Percentiles rank a stretch among this genome's conserved stretches.
Conservation (phyloP, 2,329 filamentous ascomycete species). For the Tolypocladium inflatum region DNA sequence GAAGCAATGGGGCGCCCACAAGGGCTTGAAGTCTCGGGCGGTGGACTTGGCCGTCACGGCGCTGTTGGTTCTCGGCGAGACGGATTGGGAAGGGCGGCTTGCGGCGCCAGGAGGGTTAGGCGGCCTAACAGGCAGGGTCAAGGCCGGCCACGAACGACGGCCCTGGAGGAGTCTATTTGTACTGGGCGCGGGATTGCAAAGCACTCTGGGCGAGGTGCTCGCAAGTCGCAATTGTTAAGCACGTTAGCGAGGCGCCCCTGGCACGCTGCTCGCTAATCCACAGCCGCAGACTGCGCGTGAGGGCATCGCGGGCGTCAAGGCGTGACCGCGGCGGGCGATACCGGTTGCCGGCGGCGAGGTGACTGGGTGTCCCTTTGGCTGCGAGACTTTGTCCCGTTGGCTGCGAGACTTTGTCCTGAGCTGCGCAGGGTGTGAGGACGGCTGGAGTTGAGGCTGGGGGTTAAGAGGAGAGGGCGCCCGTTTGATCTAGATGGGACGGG, state of each 20-base stretch:
- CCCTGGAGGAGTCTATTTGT: neutral
- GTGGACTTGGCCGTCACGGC: neutral
- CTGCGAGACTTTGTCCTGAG: neutral
- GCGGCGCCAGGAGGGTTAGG: neutral
- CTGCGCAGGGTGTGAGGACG: neutral
- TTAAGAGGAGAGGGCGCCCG: neutral
- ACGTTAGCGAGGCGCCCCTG: neutral
- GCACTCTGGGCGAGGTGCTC: no score
- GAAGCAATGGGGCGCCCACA: neutral
- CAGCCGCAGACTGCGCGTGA: neutral
- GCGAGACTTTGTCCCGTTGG: neutral
- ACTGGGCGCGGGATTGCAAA: neutral
- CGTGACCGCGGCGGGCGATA: neutral
- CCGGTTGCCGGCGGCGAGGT: neutral
- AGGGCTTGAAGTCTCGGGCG: neutral
- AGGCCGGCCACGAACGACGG: neutral
- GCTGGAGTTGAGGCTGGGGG: neutral
- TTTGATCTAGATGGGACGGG: neutral
- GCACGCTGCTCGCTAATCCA: neutral
- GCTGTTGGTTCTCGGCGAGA: constrained; percentile 3
- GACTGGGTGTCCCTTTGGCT: neutral
- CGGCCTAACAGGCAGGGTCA: neutral
- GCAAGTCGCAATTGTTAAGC: neutral
- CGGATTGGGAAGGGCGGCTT: constrained; percentile 1
- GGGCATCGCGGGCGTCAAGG: neutral